Percentiles rank a stretch among this genome's conserved stretches.
Conservation (phyloP, 768 basidiomycete genomes). For the Lentinula detonsa region DNA sequence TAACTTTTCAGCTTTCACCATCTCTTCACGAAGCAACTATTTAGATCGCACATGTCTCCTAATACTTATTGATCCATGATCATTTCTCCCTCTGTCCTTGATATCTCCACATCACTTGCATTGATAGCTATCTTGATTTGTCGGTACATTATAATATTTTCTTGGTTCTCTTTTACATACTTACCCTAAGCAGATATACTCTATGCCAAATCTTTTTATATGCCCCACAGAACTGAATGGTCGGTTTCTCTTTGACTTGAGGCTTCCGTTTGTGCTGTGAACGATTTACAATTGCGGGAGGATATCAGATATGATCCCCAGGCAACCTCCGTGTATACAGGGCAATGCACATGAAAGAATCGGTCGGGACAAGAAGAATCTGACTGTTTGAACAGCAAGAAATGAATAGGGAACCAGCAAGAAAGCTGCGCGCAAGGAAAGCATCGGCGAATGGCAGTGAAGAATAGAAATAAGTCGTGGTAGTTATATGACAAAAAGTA, state of each 20-base stretch:
- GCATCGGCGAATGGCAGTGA: not conserved
- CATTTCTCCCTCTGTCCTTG: not conserved
- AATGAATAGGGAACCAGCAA: not conserved
- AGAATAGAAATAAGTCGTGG: not conserved
- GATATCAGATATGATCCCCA: not conserved
- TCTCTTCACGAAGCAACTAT: not conserved
- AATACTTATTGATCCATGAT: not conserved
- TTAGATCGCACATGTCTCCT: not conserved
- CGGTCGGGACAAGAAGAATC: not conserved
- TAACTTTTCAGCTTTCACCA: not conserved
- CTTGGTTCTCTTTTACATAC: not conserved
- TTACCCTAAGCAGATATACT: not conserved
- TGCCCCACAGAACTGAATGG: not conserved
- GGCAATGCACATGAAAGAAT: not conserved
- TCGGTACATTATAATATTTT: not conserved
- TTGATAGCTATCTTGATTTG: constrained; percentile 5
- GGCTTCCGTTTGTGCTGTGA: not conserved
- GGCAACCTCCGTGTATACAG: not conserved
- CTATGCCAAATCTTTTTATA: not conserved
- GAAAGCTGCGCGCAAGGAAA: not conserved
- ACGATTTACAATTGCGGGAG: not conserved
- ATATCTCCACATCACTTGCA: not conserved
- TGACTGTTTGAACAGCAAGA: not conserved
- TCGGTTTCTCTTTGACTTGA: not conserved
- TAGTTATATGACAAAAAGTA: not conserved